Conservation (phyloP, 768 basidiomycete genomes). For the Amanita rubescens region DNA sequence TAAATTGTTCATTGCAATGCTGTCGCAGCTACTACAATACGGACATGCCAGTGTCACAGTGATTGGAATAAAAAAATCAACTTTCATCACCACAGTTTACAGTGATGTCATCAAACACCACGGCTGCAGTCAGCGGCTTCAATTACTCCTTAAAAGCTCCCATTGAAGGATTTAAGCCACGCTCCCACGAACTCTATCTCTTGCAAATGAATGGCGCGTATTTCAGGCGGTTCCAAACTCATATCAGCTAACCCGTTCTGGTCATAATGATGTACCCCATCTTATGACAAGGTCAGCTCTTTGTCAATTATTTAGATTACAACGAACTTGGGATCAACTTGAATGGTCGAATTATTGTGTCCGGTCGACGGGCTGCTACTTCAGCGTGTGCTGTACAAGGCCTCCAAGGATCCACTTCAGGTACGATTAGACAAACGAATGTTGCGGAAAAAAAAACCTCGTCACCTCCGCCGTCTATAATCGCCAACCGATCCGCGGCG, state of each 20-base stretch:
- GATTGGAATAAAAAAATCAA: no score
- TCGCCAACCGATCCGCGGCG: slow-evolving; percentile 72
- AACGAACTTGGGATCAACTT: slow-evolving; percentile 77
- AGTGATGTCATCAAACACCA: no score
- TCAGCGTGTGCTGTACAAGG: slow-evolving; percentile 79
- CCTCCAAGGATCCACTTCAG: slow-evolving; percentile 81
- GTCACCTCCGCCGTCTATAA: slow-evolving; percentile 80
- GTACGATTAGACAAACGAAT: background rate
- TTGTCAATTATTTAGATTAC: background rate
- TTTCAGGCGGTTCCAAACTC: slow-evolving; percentile 64
- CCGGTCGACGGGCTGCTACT: slow-evolving; percentile 58
- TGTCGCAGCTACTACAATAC: no score
- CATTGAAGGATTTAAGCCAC: slow-evolving; percentile 45
- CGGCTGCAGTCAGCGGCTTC: no score
- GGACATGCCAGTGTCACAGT: no score
- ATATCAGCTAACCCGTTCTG: slow-evolving; percentile 67
- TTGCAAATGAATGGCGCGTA: slow-evolving; percentile 72
- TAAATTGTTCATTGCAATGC: no score
- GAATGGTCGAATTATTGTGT: slow-evolving; percentile 72
- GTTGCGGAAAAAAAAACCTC: background rate
- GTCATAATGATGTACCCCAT: slow-evolving; percentile 68
- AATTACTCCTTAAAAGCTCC: no score
- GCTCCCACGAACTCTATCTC: slow-evolving; percentile 71
- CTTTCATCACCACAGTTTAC: no score
- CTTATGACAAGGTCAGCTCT: slow-evolving; percentile 23